A percentile compares a stretch with the other conserved stretches of the same genome.
Conservation (phyloP, 2,329 filamentous ascomycete genomes). For the Hypoxylon sp. region DNA sequence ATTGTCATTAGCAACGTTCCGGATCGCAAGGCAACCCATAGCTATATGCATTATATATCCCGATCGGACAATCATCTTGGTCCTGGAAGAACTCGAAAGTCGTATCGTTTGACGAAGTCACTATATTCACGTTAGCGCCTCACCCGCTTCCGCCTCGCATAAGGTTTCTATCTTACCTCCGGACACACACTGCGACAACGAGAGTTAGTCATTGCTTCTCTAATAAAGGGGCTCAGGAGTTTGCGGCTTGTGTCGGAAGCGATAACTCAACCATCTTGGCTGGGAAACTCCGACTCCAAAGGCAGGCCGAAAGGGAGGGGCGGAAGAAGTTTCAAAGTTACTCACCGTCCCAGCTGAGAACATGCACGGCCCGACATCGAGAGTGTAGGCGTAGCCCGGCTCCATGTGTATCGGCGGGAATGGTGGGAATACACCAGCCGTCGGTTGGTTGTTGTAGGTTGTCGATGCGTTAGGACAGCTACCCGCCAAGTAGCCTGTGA, state of each 20-base stretch:
- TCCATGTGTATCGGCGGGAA: slow-evolving; percentile 53
- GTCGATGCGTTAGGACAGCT: slow-evolving; percentile 49
- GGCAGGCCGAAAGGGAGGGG: too few species aligned
- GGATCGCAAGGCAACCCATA: slow-evolving; percentile 46
- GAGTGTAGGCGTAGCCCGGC: slow-evolving; percentile 51
- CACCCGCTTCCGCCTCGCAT: neutral
- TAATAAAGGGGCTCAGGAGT: too few species aligned
- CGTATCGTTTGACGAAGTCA: slow-evolving; percentile 52
- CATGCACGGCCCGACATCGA: slow-evolving; percentile 52
- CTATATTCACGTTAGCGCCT: slow-evolving; percentile 34
- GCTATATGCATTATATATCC: slow-evolving; percentile 50
- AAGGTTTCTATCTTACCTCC: too few species aligned
- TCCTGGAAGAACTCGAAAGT: slow-evolving; percentile 51
- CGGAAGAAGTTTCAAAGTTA: slow-evolving; percentile 28
- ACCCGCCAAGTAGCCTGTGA: slow-evolving; percentile 49
- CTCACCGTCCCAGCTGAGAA: slow-evolving; percentile 48
- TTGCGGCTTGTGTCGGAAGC: too few species aligned
- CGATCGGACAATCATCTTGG: slow-evolving; percentile 47
- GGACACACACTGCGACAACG: too few species aligned
- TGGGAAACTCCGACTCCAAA: too few species aligned
- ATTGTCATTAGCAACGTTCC: slow-evolving; percentile 13
- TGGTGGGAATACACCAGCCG: slow-evolving; percentile 43
- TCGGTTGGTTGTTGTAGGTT: slow-evolving; percentile 51
- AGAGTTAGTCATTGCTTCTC: too few species aligned
- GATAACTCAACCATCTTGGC: too few species aligned